phyloP scores from a whole-genome alignment of 441 rosid genomes.

The Eutrema salsugineum region DNA sequence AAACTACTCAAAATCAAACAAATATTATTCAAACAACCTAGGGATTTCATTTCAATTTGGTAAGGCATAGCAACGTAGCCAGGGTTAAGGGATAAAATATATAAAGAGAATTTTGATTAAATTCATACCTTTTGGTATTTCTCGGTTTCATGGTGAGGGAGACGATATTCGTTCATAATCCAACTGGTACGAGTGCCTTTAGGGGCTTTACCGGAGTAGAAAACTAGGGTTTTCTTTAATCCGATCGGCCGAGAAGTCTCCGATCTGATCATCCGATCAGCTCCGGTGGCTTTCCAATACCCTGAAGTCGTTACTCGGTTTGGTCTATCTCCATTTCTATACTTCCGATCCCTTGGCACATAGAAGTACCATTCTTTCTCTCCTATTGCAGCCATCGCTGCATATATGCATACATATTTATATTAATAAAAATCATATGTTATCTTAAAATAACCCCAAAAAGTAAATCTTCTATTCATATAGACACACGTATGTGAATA shows the following conservation, averaged over 20 bases:
- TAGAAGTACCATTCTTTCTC: constrained; percentile 99
- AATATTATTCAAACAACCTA: constrained; percentile 2
- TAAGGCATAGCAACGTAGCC: constrained; percentile 18
- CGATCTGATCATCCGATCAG: constrained; percentile 87
- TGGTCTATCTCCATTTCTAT: constrained; percentile 94
- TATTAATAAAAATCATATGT: background rate
- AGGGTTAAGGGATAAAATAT: constrained; percentile 8
- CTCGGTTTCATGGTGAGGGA: constrained; percentile 93
- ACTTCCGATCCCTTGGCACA: constrained; percentile 94
- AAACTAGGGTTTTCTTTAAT: constrained; percentile 99
- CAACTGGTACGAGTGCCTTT: constrained; percentile 95
- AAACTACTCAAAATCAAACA: background rate
- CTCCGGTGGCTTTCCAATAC: constrained; percentile 99
- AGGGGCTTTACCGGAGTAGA: constrained; percentile 98
- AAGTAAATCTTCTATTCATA: background rate
- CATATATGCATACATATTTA: constrained; percentile 3
- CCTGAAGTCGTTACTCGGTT: constrained; percentile 96
- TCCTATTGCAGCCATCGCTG: constrained; percentile 83
- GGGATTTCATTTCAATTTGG: background rate
- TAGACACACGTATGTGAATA: background rate
- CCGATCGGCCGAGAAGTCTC: constrained; percentile 83
- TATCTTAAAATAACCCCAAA: background rate
- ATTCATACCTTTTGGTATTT: constrained; percentile 75
- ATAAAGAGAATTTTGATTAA: background rate
- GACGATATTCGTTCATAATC: constrained; percentile 99